phyloP scores from a whole-genome alignment of 2,329 filamentous ascomycete species.

The Zymoseptoria ardabiliae region DNA sequence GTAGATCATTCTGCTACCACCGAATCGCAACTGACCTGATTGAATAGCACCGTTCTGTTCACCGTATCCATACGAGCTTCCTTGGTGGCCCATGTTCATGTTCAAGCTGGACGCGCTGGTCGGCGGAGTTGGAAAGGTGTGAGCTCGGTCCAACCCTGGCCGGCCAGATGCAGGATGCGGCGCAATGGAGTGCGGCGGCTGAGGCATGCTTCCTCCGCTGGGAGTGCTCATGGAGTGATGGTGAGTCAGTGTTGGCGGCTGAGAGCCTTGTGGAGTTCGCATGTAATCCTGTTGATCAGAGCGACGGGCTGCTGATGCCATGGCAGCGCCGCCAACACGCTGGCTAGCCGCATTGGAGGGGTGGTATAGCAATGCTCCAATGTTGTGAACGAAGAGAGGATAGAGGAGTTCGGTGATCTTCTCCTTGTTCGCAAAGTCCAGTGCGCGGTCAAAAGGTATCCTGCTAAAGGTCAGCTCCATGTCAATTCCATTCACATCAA shows the following conservation, averaged over 20 bases:
- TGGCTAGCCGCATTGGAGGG: conserved; percentile 75
- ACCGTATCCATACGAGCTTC: conserved; percentile 73
- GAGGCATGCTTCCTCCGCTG: conserved; percentile 54
- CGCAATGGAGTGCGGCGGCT: conserved; percentile 59
- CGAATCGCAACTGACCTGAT: conserved; percentile 65
- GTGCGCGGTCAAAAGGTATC: conserved; percentile 96
- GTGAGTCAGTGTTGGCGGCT: conserved; percentile 65
- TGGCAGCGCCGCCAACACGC: conserved; percentile 50
- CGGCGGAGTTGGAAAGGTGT: conserved; percentile 90
- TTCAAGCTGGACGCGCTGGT: conserved; percentile 79
- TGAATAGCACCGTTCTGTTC: conserved; percentile 39
- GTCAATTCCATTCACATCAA: neutral
- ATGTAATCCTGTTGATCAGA: conserved; percentile 46
- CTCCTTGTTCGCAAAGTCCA: conserved; percentile 98
- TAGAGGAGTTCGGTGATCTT: conserved; percentile 96
- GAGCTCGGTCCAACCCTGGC: conserved; percentile 72
- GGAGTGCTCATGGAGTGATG: conserved; percentile 59
- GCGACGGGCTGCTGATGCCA: conserved; percentile 81
- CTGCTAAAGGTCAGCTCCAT: conserved; percentile 39
- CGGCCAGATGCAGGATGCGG: conserved; percentile 52
- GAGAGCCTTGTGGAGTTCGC: conserved; percentile 51
- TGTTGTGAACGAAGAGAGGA: conserved; percentile 95
- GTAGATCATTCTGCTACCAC: conserved; percentile 64
- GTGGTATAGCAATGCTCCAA: conserved; percentile 86
- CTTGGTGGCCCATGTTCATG: conserved; percentile 66